These are phyloP conservation scores for Wickerhamomyces bisporus DNA, from an alignment of 805 yeast genomes.

Conservation along the genomic window DNA sequence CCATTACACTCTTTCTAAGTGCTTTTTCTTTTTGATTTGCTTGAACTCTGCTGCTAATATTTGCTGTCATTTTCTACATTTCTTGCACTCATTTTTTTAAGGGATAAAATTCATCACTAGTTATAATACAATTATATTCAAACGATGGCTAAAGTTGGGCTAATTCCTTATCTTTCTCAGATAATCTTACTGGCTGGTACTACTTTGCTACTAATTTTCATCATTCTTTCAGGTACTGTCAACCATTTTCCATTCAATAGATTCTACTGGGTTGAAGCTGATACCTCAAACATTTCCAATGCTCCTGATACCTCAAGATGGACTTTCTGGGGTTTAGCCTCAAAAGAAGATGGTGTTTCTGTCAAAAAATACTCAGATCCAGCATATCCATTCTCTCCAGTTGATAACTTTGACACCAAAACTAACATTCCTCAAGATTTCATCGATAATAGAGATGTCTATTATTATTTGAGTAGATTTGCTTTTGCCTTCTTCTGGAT, in stretches of 20 bases:
- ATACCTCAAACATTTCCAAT: conserved; percentile 48
- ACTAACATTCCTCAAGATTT: conserved; percentile 49
- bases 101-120: too few relatives aligned
- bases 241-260: conserved; percentile 52
- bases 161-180: conserved; percentile 8
- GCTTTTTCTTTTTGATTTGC: neutral
- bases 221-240: conserved; percentile 60
- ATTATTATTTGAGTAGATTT: conserved; percentile 61
- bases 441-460: conserved; percentile 47
- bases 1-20: too few relatives aligned
- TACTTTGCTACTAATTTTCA: conserved; percentile 47
- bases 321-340: conserved; percentile 81
- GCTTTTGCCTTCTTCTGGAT: conserved; percentile 58
- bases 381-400: conserved; percentile 70
- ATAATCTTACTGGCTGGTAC: conserved; percentile 24
- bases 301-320: conserved; percentile 57
- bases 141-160: neutral
- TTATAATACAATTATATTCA: too few relatives aligned
- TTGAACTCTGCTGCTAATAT: too few relatives aligned
- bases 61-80: too few relatives aligned
- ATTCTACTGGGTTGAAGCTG: conserved; percentile 69
- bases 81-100: too few relatives aligned
- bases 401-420: conserved; percentile 60
- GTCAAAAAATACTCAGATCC: conserved; percentile 45
- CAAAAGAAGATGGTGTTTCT: conserved; percentile 29